These are phyloP conservation scores for Adansonia digitata DNA, from an alignment of 345 rosid genomes.

Conservation along the genomic window DNA sequence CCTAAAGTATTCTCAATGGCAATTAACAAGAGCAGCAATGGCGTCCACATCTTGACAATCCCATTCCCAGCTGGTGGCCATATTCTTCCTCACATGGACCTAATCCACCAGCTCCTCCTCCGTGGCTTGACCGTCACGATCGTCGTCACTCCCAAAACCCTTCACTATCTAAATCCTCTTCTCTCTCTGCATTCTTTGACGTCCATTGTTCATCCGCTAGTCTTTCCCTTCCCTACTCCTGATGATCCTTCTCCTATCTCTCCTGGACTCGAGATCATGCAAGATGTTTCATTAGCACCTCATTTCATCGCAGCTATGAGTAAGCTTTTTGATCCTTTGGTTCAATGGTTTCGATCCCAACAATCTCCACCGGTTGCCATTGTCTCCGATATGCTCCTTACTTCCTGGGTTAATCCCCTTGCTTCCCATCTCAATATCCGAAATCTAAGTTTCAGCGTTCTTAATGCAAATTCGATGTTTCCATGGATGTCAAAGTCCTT, in stretches of 20 bases:
- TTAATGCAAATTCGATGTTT: slow-evolving; percentile 33
- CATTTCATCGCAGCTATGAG: slow-evolving; percentile 27
- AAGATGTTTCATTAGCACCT: slow-evolving; percentile 14
- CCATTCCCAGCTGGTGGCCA: slow-evolving; percentile 23
- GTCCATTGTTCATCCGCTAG: slow-evolving; percentile 18
- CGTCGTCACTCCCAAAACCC: slow-evolving; percentile 34
- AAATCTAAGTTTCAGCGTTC: slow-evolving; percentile 40
- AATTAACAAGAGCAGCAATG: neutral
- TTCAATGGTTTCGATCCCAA: slow-evolving; percentile 41
- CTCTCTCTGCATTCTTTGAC: slow-evolving; percentile 13
- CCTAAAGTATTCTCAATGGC: neutral
- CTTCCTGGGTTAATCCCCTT: slow-evolving; percentile 39
- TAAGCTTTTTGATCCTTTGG: slow-evolving; percentile 32
- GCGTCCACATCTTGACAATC: neutral
- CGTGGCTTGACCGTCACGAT: slow-evolving; percentile 28
- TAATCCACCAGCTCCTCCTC: slow-evolving; percentile 28
- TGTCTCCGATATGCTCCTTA: slow-evolving; percentile 52
- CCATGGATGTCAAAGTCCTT: slow-evolving; percentile 32
- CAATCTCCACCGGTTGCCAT: slow-evolving; percentile 47
- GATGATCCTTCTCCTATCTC: slow-evolving; percentile 32
- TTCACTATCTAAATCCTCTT: slow-evolving; percentile 25
- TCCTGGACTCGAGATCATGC: slow-evolving; percentile 27
- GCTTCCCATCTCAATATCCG: slow-evolving; percentile 27
- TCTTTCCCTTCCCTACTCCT: slow-evolving; percentile 32
- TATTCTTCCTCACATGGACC: slow-evolving; percentile 34